Evolutionary conservation across 495 filamentous ascomycete species (phyloP), one percentile per base, ranked within the genome.

Genomic region (Xanthoparmelia taractica): DNA sequence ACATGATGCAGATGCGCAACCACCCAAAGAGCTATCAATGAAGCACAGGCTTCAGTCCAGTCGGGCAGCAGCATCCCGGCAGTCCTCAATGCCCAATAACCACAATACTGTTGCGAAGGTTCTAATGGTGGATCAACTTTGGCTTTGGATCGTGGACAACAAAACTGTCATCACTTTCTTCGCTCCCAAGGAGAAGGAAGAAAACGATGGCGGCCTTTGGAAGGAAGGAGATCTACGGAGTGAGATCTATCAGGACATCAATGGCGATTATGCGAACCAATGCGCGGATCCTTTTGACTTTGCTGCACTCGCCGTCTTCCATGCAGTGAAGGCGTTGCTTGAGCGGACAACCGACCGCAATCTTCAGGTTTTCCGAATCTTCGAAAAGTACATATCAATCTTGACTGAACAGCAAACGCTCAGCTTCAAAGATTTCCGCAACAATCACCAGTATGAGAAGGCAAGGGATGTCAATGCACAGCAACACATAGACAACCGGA

Each of bases 91-190:
- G 29, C 63, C 76, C 13, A 23, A 41, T n/a, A 76, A 84, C 13
- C 74, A 79, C 57, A 78, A 86, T 37, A 81, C 81, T 38, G n/a
- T 33, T n/a, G 47, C 68, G 0, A 85, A 86, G 66, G 79, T 87
- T 20, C 73, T 88, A 17, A 87, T 88, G 85, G 84, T 89, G 11
- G 85, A 88, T 64, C 84, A 87, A 63, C 73, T 89, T 7, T 88
- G 85, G 86, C 70, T 87, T 1, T 89, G 84, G 84, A 81, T 85
- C 18, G 79, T 87, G 8, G 79, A 87, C 50, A 64, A 38, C 3
- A 61, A 67, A 41, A 71, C 64, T 2, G 63, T 69, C 11, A 58
- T 70, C 43, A 69, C 69, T 4, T 69, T 70, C 38, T 67, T 67
- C 8, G 50, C 69, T 37, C 58, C 65, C 6, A 65, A 69, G 29